Evolutionary conservation across 805 yeast genomes (phyloP).

Genomic region (Cyberlindnera americana): DNA sequence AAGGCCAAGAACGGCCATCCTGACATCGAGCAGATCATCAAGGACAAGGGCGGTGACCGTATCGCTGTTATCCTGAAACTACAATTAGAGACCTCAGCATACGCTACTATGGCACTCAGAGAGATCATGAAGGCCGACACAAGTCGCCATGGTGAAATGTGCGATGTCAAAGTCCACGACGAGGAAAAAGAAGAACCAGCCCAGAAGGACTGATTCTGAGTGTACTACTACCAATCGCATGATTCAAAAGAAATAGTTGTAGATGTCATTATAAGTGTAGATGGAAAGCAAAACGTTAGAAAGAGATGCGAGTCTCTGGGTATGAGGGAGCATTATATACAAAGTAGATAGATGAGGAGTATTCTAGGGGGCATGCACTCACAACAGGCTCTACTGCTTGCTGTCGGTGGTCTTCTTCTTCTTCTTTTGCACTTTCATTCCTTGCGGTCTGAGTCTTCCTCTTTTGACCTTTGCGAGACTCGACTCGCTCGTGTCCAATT

Average conservation of each 20-base stretch:
- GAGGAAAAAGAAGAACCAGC: not conserved
- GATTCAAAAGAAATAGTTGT: not conserved
- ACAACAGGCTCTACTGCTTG: not conserved
- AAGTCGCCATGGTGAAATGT: conserved; percentile 47
- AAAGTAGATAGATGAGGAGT: no score
- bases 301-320: not conserved
- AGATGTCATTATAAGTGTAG: not conserved
- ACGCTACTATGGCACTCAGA: conserved; percentile 96
- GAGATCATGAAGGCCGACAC: conserved; percentile 83
- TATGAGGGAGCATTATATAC: no score
- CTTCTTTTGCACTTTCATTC: conserved; percentile 4
- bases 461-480: conserved; percentile 9
- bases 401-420: conserved; percentile 4
- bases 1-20: conserved; percentile 28
- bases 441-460: conserved; percentile 16
- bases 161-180: conserved; percentile 33
- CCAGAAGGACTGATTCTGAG: no score
- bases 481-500: not conserved
- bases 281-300: not conserved
- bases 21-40: conserved; percentile 11
- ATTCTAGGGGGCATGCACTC: not conserved
- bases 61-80: conserved; percentile 72
- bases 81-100: conserved; percentile 80
- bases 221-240: no score
- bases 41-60: conserved; percentile 35